Conservation (phyloP, 768 basidiomycete genomes). For the Gautieria morchelliformis region DNA sequence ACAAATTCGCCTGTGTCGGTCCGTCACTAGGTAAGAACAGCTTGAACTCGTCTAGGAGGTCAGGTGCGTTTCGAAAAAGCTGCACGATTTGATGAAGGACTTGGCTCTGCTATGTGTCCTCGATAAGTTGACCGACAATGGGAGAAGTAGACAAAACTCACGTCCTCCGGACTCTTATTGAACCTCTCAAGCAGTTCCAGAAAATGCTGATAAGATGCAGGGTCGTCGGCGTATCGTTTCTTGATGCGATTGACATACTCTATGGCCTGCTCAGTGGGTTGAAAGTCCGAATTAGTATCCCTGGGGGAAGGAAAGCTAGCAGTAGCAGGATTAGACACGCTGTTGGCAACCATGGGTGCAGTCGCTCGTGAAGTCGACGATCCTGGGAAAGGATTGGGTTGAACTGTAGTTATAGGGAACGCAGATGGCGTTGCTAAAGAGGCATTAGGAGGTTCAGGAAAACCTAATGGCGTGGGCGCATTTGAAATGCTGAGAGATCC, state of each 20-base stretch:
- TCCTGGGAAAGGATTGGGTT: neutral
- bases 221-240: slow-evolving; percentile 66
- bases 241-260: slow-evolving; percentile 97
- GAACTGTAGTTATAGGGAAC: neutral
- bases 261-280: slow-evolving; percentile 65
- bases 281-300: neutral
- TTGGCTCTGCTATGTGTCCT: slow-evolving; percentile 37
- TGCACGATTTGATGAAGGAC: slow-evolving; percentile 58
- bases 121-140: neutral
- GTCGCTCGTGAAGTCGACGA: neutral
- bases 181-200: slow-evolving; percentile 55
- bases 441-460: neutral
- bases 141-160: neutral
- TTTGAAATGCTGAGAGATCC: neutral
- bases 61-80: slow-evolving; percentile 68
- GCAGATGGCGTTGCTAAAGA: neutral
- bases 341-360: neutral
- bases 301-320: neutral
- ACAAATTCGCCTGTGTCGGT: slow-evolving; percentile 21
- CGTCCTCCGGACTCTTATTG: slow-evolving; percentile 7
- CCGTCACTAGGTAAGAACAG: slow-evolving; percentile 62
- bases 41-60: slow-evolving; percentile 62
- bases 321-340: neutral
- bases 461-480: neutral
- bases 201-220: slow-evolving; percentile 77